A percentile compares a stretch with the other conserved stretches of the same genome.
These are phyloP conservation scores for Cystobasidium onofrii DNA, from an alignment of 768 basidiomycete genomes.

Conservation along the genomic window DNA sequence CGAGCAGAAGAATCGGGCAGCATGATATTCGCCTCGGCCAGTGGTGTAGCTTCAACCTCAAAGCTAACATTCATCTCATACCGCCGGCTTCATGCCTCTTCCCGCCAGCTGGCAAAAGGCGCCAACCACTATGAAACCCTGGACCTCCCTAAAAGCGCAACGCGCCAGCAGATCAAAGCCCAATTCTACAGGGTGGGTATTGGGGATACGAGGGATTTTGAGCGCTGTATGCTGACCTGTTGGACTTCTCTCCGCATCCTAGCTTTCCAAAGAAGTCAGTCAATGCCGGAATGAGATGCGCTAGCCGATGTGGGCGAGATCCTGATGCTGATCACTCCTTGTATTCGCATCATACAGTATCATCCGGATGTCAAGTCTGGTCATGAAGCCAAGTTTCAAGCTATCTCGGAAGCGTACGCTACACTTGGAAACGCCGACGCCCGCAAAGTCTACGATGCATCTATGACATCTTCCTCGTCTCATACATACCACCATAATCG, in stretches of 20 bases:
- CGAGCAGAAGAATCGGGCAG: too few relatives aligned
- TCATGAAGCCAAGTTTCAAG: constrained; percentile 16
- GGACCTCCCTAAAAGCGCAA: constrained; percentile 11
- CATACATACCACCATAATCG: background rate
- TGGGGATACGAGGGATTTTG: background rate
- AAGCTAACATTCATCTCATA: background rate
- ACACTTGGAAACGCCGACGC: constrained; percentile 25
- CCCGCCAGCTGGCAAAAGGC: background rate
- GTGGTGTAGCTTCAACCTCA: background rate
- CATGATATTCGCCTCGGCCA: background rate
- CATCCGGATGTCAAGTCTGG: constrained; percentile 28
- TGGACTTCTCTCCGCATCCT: background rate
- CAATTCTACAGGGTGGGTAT: constrained; percentile 26
- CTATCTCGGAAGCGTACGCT: constrained; percentile 29
- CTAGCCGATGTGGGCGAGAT: background rate
- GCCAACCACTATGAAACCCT: constrained; percentile 23
- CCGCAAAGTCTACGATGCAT: constrained; percentile 17
- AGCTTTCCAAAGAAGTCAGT: constrained; percentile 30
- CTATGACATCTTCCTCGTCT: background rate
- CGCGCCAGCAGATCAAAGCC: constrained; percentile 25
- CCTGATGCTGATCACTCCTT: background rate
- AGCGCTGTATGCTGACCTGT: background rate
- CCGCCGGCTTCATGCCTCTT: background rate
- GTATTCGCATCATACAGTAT: background rate
- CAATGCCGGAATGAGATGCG: background rate